Evolutionary conservation across 2,329 filamentous ascomycete species (phyloP).

Genomic region (Fusarium torulosum): DNA sequence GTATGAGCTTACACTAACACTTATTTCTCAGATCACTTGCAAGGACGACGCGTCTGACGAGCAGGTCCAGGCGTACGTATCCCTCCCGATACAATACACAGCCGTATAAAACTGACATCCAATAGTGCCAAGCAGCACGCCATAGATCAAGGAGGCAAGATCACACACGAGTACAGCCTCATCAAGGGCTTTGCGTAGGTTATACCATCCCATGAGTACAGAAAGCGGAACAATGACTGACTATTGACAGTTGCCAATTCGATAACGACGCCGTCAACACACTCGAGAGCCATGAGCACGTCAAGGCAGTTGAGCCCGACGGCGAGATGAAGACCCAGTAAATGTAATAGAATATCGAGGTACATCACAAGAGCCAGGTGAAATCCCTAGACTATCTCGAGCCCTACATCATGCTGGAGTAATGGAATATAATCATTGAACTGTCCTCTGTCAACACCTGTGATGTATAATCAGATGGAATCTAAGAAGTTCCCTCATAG

Average conservation of each 20-base stretch:
- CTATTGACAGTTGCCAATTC: conserved; percentile 74
- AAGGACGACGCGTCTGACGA: conserved; percentile 76
- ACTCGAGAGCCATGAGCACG: conserved; percentile 75
- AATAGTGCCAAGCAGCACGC: conserved; percentile 81
- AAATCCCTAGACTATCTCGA: conserved; percentile 28
- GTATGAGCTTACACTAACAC: conserved; percentile 25
- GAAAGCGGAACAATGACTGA: neutral
- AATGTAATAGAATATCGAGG: conserved; percentile 16
- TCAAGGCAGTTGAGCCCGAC: conserved; percentile 82
- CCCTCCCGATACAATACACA: neutral
- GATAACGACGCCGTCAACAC: conserved; percentile 74
- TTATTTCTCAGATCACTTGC: conserved; percentile 75
- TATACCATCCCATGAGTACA: neutral
- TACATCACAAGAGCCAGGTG: conserved; percentile 7
- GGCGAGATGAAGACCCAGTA: conserved; percentile 79
- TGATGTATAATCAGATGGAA: no score
- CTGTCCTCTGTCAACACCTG: neutral
- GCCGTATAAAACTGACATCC: neutral
- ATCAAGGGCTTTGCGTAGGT: conserved; percentile 95
- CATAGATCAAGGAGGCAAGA: conserved; percentile 81
- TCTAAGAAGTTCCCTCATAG: neutral
- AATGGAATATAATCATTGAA: conserved; percentile 24
- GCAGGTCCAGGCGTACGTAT: conserved; percentile 74
- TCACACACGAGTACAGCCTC: conserved; percentile 84
- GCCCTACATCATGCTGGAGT: conserved; percentile 20